Conservation (phyloP, 345 rosid species). For the Bruguiera parviflora region DNA sequence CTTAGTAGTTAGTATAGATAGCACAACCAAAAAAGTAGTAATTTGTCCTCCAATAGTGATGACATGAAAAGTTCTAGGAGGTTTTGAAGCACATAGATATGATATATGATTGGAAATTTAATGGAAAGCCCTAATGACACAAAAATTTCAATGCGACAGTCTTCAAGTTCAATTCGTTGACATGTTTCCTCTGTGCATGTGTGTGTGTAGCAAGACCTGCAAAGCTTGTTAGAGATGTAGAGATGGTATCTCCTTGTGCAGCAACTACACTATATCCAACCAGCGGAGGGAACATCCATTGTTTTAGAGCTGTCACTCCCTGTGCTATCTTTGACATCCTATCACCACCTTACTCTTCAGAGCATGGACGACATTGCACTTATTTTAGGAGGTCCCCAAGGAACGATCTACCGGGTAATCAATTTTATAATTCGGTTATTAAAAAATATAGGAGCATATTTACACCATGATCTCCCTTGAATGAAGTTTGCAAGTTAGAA, state of each 20-base stretch:
- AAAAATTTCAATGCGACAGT: too few species aligned
- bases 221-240: conserved; percentile 57
- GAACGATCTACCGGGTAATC: conserved; percentile 56
- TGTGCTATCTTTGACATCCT: conserved; percentile 76
- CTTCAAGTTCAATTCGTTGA: background rate
- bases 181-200: background rate
- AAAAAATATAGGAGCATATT: background rate
- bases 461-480: background rate
- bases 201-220: conserved; percentile 68
- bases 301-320: conserved; percentile 67
- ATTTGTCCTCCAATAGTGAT: too few species aligned
- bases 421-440: background rate
- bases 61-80: too few species aligned
- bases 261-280: conserved; percentile 64
- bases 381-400: conserved; percentile 53
- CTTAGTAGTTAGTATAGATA: too few species aligned
- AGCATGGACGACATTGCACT: conserved; percentile 57
- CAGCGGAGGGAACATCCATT: conserved; percentile 80
- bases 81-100: too few species aligned
- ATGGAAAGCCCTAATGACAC: too few species aligned
- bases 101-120: too few species aligned
- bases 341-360: conserved; percentile 68
- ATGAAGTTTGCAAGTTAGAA: background rate
- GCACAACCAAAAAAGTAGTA: too few species aligned
- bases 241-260: conserved; percentile 63